A percentile compares a stretch with the other conserved stretches of the same genome.
These are phyloP conservation scores for Russula sp. DNA, from an alignment of 768 basidiomycete species.

Conservation along the genomic window DNA sequence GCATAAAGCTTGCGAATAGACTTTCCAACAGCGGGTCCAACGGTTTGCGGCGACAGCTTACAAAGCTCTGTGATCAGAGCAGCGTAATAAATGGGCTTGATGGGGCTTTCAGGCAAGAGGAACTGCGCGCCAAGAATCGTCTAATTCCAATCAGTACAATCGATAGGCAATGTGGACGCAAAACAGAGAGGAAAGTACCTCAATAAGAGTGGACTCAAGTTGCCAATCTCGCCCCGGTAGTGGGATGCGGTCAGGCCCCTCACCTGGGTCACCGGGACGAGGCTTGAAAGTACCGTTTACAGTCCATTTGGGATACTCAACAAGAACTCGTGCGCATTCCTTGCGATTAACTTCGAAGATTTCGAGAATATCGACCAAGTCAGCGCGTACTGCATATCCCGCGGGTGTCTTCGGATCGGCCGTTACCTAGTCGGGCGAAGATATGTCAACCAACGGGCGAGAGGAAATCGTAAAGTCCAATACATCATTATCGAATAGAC, in stretches of 20 bases:
- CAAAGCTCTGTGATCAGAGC: conserved; percentile 89
- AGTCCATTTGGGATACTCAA: conserved; percentile 84
- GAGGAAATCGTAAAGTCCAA: conserved; percentile 15
- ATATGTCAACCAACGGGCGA: conserved; percentile 5
- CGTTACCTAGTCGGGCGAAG: conserved; percentile 47
- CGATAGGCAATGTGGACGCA: not conserved
- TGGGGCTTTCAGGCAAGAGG: conserved; percentile 67
- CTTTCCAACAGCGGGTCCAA: conserved; percentile 95
- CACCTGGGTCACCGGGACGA: conserved; percentile 53
- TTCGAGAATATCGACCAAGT: conserved; percentile 70
- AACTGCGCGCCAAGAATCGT: conserved; percentile 69
- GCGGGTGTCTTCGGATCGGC: conserved; percentile 66
- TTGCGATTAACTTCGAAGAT: conserved; percentile 96
- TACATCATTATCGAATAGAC: conserved; percentile 58
- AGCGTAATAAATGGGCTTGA: conserved; percentile 81
- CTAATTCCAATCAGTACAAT: conserved; percentile 34
- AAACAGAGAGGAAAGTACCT: conserved; percentile 41
- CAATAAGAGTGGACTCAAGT: conserved; percentile 82
- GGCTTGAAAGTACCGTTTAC: conserved; percentile 80
- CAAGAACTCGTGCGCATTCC: conserved; percentile 81
- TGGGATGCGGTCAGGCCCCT: conserved; percentile 41
- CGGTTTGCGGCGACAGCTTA: conserved; percentile 86
- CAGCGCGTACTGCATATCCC: conserved; percentile 75
- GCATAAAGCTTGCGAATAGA: conserved; percentile 84
- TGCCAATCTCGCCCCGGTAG: conserved; percentile 68